phyloP scores from a whole-genome alignment of 345 rosid species.

The Cardamine chenopodiifolia region DNA sequence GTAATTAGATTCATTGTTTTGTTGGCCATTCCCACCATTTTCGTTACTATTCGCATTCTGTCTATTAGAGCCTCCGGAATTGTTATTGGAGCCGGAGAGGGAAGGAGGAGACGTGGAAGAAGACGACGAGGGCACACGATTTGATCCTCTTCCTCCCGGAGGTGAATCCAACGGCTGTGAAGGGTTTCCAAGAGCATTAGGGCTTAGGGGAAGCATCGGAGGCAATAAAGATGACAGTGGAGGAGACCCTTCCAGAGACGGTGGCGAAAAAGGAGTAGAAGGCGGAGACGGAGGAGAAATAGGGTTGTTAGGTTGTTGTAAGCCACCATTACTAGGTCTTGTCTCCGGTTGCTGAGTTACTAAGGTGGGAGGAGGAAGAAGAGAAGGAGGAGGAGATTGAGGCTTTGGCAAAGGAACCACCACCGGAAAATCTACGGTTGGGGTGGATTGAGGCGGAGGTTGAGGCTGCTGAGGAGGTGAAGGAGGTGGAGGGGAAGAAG shows the following conservation, averaged over 20 bases:
- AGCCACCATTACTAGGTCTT: slow-evolving; percentile 12
- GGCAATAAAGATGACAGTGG: slow-evolving; percentile 13
- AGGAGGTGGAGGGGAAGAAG: slow-evolving; percentile 38
- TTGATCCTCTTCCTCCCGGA: slow-evolving; percentile 14
- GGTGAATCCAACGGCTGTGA: slow-evolving; percentile 31
- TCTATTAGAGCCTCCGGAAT: slow-evolving; percentile 27
- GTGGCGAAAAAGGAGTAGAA: slow-evolving; percentile 15
- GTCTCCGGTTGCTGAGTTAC: slow-evolving; percentile 31
- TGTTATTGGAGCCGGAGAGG: not conserved
- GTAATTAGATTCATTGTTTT: slow-evolving; percentile 20
- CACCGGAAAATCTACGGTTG: slow-evolving; percentile 20
- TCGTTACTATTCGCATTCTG: slow-evolving; percentile 3
- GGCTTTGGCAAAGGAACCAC: slow-evolving; percentile 27
- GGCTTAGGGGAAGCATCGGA: slow-evolving; percentile 14
- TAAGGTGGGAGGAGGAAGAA: slow-evolving; percentile 31
- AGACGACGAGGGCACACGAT: slow-evolving; percentile 35
- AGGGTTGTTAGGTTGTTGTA: slow-evolving; percentile 28
- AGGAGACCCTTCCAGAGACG: slow-evolving; percentile 20
- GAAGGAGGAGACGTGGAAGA: slow-evolving; percentile 36
- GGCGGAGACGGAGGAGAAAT: slow-evolving; percentile 29
- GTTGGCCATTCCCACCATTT: slow-evolving; percentile 20
- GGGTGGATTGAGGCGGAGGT: slow-evolving; percentile 35
- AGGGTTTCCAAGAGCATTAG: slow-evolving; percentile 27
- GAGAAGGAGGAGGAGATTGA: slow-evolving; percentile 39
- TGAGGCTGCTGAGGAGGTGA: slow-evolving; percentile 44